phyloP scores from a whole-genome alignment of 2,329 filamentous ascomycete genomes.

The Westerdykella aurantiaca region DNA sequence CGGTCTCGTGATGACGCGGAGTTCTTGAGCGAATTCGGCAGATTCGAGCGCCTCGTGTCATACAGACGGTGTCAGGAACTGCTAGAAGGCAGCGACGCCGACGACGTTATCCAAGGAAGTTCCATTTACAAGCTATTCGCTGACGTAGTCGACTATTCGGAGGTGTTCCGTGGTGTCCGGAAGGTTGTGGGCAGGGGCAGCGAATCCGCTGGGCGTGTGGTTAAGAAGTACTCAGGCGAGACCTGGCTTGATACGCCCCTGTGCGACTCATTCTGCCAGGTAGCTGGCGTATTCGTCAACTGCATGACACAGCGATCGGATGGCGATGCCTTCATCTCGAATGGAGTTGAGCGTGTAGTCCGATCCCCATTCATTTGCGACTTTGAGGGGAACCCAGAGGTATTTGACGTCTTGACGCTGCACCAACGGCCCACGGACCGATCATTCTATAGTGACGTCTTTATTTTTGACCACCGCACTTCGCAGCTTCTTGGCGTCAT shows the following conservation, averaged over 20 bases:
- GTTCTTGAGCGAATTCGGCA: background rate
- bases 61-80: conserved; percentile 22
- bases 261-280: conserved; percentile 32
- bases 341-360: too few relatives aligned
- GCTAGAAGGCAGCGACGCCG: conserved; percentile 17
- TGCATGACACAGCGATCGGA: too few relatives aligned
- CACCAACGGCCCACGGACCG: too few relatives aligned
- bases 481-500: too few relatives aligned
- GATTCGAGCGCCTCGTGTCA: conserved; percentile 2
- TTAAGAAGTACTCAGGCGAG: conserved; percentile 1
- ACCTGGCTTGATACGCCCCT: conserved; percentile 3
- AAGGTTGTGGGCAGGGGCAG: background rate
- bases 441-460: too few relatives aligned
- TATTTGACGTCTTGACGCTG: too few relatives aligned
- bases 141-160: conserved; percentile 33
- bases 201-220: conserved; percentile 11
- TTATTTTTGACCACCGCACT: too few relatives aligned
- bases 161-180: conserved; percentile 27
- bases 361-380: too few relatives aligned
- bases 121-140: conserved; percentile 38
- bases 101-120: conserved; percentile 28
- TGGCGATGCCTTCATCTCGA: too few relatives aligned
- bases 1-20: background rate
- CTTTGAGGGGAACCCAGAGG: too few relatives aligned
- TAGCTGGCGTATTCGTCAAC: conserved; percentile 37